Evolutionary conservation across 495 filamentous ascomycete species (phyloP).

Genomic region (Tuber melanosporum): DNA sequence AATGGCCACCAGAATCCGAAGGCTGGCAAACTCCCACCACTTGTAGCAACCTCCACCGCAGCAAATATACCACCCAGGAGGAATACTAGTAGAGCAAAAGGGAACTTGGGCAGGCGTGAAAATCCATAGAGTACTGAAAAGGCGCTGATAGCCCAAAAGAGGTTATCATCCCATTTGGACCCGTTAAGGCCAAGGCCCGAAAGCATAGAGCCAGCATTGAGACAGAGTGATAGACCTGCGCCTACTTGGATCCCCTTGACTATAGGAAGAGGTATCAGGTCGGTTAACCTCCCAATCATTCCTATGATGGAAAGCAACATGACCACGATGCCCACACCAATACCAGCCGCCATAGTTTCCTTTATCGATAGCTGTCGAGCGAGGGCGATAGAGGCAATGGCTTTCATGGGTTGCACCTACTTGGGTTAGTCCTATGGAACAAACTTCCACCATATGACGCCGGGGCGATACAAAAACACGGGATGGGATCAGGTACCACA

Average conservation of each 20-base stretch:
- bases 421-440: slow-evolving; percentile 8
- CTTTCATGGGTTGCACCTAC: slow-evolving; percentile 50
- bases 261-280: slow-evolving; percentile 72
- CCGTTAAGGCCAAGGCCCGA: slow-evolving; percentile 54
- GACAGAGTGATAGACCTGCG: slow-evolving; percentile 70
- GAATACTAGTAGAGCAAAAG: slow-evolving; percentile 70
- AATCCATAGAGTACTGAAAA: slow-evolving; percentile 64
- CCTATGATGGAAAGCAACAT: slow-evolving; percentile 71
- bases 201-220: slow-evolving; percentile 62
- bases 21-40: slow-evolving; percentile 44
- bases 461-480: background rate
- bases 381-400: slow-evolving; percentile 82
- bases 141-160: slow-evolving; percentile 61
- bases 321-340: slow-evolving; percentile 65
- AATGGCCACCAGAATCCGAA: slow-evolving; percentile 50
- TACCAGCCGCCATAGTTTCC: slow-evolving; percentile 70
- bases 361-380: slow-evolving; percentile 56
- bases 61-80: slow-evolving; percentile 54
- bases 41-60: slow-evolving; percentile 24
- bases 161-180: slow-evolving; percentile 61
- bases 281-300: slow-evolving; percentile 60
- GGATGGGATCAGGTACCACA: slow-evolving; percentile 49
- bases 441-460: slow-evolving; percentile 3
- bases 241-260: slow-evolving; percentile 93
- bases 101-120: slow-evolving; percentile 54